These are phyloP conservation scores for Yamadazyma sp. DNA, from an alignment of 805 yeast genomes.

Conservation along the genomic window DNA sequence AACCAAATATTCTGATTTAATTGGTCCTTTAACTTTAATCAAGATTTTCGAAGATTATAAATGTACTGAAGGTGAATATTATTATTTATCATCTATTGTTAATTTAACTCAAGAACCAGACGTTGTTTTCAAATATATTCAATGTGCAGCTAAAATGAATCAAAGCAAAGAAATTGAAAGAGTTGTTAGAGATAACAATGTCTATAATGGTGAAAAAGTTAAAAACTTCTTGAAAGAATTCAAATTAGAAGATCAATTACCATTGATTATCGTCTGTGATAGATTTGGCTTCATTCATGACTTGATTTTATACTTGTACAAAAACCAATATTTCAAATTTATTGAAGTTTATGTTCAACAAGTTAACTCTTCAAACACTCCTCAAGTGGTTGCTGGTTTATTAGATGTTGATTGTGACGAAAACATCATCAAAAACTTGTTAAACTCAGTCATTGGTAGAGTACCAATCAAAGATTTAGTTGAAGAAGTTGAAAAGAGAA, in stretches of 20 bases:
- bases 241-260: conserved; percentile 89
- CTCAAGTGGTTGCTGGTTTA: conserved; percentile 94
- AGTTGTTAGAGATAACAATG: conserved; percentile 88
- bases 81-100: conserved; percentile 89
- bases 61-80: conserved; percentile 90
- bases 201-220: conserved; percentile 95
- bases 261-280: conserved; percentile 94
- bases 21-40: conserved; percentile 82
- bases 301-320: conserved; percentile 87
- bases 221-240: conserved; percentile 96
- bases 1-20: conserved; percentile 89
- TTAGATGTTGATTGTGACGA: conserved; percentile 98
- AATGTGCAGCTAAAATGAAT: conserved; percentile 86
- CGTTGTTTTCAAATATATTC: conserved; percentile 93
- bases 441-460: conserved; percentile 86
- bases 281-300: conserved; percentile 90
- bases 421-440: conserved; percentile 70
- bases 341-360: conserved; percentile 98
- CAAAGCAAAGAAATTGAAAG: conserved; percentile 95
- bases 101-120: conserved; percentile 91
- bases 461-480: conserved; percentile 90
- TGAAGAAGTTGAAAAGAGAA: conserved; percentile 93
- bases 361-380: conserved; percentile 93
- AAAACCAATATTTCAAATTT: conserved; percentile 92
- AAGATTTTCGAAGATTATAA: conserved; percentile 91